Percentiles rank a stretch among this genome's conserved stretches.
Conservation (phyloP, 768 basidiomycete species). For the Leucogyrophana mollusca region DNA sequence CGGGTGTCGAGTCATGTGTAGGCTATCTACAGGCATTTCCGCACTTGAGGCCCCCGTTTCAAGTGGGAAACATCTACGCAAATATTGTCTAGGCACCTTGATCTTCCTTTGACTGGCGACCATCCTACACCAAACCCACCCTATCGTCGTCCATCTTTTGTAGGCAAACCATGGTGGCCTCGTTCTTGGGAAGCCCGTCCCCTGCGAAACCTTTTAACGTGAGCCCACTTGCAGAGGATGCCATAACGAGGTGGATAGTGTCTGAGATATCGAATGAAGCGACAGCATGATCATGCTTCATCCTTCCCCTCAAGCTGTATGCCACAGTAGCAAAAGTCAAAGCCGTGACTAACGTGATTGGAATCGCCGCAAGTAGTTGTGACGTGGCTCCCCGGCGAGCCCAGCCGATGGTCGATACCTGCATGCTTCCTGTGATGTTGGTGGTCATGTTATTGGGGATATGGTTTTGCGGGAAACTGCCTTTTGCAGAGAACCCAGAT, state of each 20-base stretch:
- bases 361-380: conserved; percentile 4
- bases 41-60: too few species aligned
- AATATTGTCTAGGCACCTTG: neutral
- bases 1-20: too few species aligned
- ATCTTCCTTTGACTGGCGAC: too few species aligned
- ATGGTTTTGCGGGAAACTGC: neutral
- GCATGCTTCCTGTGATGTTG: conserved; percentile 1
- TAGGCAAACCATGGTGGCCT: neutral
- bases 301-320: neutral
- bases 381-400: neutral
- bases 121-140: too few species aligned
- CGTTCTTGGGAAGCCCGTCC: neutral
- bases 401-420: conserved; percentile 7
- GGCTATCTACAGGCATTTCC: too few species aligned
- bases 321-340: neutral
- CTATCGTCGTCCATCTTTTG: neutral
- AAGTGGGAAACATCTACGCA: too few species aligned
- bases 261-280: conserved; percentile 2
- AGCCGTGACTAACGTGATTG: neutral
- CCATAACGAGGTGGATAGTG: conserved; percentile 7
- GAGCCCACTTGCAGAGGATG: neutral
- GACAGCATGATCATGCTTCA: neutral
- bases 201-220: neutral
- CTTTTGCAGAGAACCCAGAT: conserved; percentile 3
- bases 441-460: conserved; percentile 2